These are phyloP conservation scores for Entamoeba invadens DNA, from an alignment of 208 protist species.

Conservation along the genomic window DNA sequence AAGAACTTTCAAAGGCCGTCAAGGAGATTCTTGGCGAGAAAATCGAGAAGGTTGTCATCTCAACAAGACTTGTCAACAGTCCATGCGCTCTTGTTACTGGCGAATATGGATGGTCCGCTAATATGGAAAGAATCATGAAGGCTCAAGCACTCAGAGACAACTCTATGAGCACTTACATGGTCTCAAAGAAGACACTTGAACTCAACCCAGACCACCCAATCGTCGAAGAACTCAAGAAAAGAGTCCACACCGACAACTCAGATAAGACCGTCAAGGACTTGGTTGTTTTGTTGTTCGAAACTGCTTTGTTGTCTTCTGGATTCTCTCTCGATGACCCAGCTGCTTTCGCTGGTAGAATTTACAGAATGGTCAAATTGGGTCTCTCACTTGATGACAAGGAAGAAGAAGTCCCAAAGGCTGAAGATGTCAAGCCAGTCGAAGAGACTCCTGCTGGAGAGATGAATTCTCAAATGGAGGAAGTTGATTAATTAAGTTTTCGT, in stretches of 20 bases:
- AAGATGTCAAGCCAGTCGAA: background rate
- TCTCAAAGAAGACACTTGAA: conserved; percentile 93
- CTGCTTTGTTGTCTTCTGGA: conserved; percentile 80
- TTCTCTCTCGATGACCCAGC: conserved; percentile 85
- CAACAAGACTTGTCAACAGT: conserved; percentile 70
- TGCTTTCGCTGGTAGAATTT: conserved; percentile 73
- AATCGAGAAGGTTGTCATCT: conserved; percentile 87
- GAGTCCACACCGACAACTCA: conserved; percentile 60
- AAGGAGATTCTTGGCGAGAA: conserved; percentile 96
- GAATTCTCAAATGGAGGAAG: background rate
- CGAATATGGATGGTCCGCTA: conserved; percentile 91
- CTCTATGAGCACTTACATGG: conserved; percentile 82
- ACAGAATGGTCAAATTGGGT: conserved; percentile 90
- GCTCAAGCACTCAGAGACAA: conserved; percentile 87
- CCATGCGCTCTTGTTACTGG: conserved; percentile 89
- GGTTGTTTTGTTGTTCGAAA: conserved; percentile 87
- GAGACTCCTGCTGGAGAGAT: background rate
- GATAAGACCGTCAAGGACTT: conserved; percentile 91
- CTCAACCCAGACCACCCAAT: conserved; percentile 88
- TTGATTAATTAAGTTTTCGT: no score
- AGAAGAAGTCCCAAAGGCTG: background rate
- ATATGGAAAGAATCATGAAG: conserved; percentile 98
- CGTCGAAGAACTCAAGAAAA: conserved; percentile 69
- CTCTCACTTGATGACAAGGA: conserved; percentile 40
- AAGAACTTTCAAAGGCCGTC: conserved; percentile 77